Evolutionary conservation across 345 rosid genomes (phyloP), one percentile per base, ranked within the genome.

Genomic region (Isatis tinctoria): DNA sequence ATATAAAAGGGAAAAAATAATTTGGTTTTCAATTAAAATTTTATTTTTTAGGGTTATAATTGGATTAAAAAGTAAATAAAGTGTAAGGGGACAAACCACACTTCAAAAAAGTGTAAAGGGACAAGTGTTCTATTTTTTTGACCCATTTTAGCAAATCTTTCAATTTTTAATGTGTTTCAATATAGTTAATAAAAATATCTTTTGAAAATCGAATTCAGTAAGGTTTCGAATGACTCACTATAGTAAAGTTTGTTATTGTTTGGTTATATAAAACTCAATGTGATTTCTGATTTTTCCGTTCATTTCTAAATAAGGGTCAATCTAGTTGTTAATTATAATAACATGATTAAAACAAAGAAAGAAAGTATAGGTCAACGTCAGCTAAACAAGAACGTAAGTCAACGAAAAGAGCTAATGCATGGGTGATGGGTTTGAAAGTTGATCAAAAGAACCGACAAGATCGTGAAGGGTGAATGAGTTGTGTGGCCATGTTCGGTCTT

Each of bases 401-500:
- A 75, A 60, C 68, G 44, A 2, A 39, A 28, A 67, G 2, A 60
- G 62, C 54, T 39, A 39, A 59, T n/a, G n/a, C n/a, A n/a, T n/a
- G n/a, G n/a, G n/a, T n/a, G n/a, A n/a, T 28, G 49, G 48, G 28
- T 24, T 58, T 74, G 24, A 67, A 58, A 14, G 3, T 65, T 62
- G 5, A 16, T 67, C n/a, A 47, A 58, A 47, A 65, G 51, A 67
- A 74, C 67, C 73, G 67, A 74, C 67, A 74, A 45, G 44, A 66
- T 45, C 73, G 67, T 66, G 73, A 66, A 37, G 22, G 48, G 8
- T 24, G 49, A 33, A 65, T 65, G 44, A 58, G 67, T 66, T 74
- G 65, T 66, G 67, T 66, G 73, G 74, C 74, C 74, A 75, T 75
- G 69, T 60, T 67, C 69, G 45, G 28, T 49, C 78, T 40, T 74